Percentiles rank a stretch among this genome's conserved stretches.
phyloP scores from a whole-genome alignment of 1,284 basidiomycete genomes.

The Prillingera fragicola region DNA sequence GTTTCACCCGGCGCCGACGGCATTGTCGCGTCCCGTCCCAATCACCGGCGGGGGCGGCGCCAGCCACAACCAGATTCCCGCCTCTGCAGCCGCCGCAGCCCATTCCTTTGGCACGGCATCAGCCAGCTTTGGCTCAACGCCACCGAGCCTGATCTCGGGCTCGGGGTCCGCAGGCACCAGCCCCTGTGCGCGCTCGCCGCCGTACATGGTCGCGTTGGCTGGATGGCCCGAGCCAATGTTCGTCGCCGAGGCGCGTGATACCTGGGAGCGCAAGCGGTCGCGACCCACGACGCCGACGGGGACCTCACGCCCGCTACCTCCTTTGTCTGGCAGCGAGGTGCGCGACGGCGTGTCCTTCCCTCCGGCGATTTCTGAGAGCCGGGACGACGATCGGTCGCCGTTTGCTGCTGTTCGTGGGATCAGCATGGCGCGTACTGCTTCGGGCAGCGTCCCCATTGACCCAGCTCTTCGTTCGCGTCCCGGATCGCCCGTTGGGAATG shows the following conservation, averaged over 20 bases:
- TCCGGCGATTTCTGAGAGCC: not conserved
- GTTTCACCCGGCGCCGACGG: conserved; percentile 5
- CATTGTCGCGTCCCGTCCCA: conserved; percentile 3
- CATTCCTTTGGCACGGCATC: too few species aligned
- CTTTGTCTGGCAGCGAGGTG: not conserved
- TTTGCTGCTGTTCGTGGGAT: not conserved
- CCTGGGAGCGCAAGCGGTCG: conserved; percentile 15
- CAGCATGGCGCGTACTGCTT: not conserved
- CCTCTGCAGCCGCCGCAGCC: too few species aligned
- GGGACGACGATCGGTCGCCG: not conserved
- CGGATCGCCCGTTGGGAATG: not conserved
- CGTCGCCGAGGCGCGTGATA: conserved; percentile 17
- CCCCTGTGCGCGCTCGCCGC: conserved; percentile 5
- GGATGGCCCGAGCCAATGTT: conserved; percentile 39
- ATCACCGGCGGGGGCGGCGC: conserved; percentile 2
- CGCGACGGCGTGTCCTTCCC: conserved; percentile 13
- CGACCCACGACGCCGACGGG: conserved; percentile 14
- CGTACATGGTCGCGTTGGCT: conserved; percentile 36
- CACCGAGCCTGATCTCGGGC: not conserved
- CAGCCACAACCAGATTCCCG: not conserved
- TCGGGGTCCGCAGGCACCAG: not conserved
- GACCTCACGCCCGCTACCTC: not conserved
- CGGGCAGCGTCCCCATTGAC: not conserved
- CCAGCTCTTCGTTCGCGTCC: not conserved
- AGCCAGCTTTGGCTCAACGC: not conserved